phyloP scores from a whole-genome alignment of 176 grass and related monocot species.

The Triticum dicoccoides region DNA sequence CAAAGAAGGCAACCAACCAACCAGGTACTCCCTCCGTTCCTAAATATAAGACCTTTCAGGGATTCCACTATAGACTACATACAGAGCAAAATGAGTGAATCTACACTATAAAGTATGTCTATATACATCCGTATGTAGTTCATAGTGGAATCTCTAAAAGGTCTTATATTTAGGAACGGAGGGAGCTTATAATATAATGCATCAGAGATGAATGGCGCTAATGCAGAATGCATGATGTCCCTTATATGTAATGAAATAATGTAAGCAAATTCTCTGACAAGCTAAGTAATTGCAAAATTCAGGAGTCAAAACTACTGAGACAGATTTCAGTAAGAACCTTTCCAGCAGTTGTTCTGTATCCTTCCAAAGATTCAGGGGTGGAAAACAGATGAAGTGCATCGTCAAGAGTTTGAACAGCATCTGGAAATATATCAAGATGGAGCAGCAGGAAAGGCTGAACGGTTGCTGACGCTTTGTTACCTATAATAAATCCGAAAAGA shows the following conservation, averaged over 20 bases:
- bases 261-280: background rate
- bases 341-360: conserved; percentile 79
- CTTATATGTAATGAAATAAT: background rate
- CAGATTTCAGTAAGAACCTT: conserved; percentile 55
- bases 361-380: conserved; percentile 84
- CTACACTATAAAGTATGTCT: too few species aligned
- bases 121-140: too few species aligned
- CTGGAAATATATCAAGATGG: conserved; percentile 95
- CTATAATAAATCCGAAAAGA: conserved; percentile 39
- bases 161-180: too few species aligned
- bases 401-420: conserved; percentile 64
- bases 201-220: background rate
- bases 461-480: conserved; percentile 80
- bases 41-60: too few species aligned
- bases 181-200: background rate
- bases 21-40: background rate
- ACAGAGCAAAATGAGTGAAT: too few species aligned
- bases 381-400: conserved; percentile 81
- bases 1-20: background rate
- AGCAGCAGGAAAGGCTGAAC: conserved; percentile 88
- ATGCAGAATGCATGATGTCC: background rate
- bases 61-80: too few species aligned
- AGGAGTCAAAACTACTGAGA: background rate
- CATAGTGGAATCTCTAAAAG: too few species aligned
- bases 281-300: conserved; percentile 2